Conservation (phyloP, 2,329 filamentous ascomycete genomes). For the Ophiostoma fasciatum region DNA sequence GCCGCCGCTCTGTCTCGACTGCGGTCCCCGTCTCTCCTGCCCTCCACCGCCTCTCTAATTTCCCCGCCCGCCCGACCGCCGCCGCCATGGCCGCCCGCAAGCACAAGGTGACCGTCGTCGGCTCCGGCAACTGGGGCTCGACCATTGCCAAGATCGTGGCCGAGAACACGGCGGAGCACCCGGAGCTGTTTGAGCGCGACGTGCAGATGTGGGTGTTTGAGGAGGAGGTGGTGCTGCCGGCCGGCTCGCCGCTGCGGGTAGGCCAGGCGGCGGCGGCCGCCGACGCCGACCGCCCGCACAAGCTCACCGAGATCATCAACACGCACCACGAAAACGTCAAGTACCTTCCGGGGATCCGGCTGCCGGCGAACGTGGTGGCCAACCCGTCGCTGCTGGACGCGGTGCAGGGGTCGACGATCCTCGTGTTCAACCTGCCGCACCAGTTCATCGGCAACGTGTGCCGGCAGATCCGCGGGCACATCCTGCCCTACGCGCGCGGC, state of each 20-base stretch:
- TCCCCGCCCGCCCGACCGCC: not conserved
- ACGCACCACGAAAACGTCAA: slow-evolving; percentile 90
- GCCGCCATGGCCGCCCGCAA: slow-evolving; percentile 30
- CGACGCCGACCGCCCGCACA: slow-evolving; percentile 54
- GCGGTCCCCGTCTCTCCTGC: no score
- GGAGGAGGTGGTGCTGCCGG: slow-evolving; percentile 65
- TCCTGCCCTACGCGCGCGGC: slow-evolving; percentile 79
- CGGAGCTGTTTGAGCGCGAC: slow-evolving; percentile 68
- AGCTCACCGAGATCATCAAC: slow-evolving; percentile 88
- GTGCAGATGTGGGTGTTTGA: slow-evolving; percentile 99
- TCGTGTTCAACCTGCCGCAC: slow-evolving; percentile 93
- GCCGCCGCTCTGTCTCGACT: no score
- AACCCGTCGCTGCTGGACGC: slow-evolving; percentile 69
- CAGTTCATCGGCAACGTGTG: slow-evolving; percentile 88
- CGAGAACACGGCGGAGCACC: slow-evolving; percentile 70
- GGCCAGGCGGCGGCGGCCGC: slow-evolving; percentile 54
- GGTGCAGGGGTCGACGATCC: slow-evolving; percentile 70
- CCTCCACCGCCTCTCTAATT: not conserved
- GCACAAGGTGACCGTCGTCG: slow-evolving; percentile 87
- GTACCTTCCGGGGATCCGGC: slow-evolving; percentile 77
- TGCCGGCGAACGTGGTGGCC: slow-evolving; percentile 72
- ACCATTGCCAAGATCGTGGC: slow-evolving; percentile 95
- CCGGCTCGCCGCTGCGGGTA: slow-evolving; percentile 57
- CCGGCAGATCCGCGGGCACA: slow-evolving; percentile 70
- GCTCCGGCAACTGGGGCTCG: slow-evolving; percentile 96